These are phyloP conservation scores for Neobulgaria alba DNA, from an alignment of 2,329 filamentous ascomycete genomes.

Conservation along the genomic window DNA sequence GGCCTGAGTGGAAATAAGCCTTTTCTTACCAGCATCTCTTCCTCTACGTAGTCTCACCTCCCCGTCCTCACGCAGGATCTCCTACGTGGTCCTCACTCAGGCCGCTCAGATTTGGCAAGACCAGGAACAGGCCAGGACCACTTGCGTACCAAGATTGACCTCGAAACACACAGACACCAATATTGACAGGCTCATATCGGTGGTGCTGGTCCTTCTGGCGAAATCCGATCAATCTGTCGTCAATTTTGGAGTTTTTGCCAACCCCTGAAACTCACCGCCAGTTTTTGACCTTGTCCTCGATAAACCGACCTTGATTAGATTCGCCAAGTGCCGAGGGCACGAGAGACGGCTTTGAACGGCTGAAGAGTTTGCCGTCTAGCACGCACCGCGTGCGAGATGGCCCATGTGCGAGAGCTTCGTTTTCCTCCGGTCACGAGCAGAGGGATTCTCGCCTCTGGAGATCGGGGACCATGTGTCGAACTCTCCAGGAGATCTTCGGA, in stretches of 20 bases:
- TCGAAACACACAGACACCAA: slow-evolving; percentile 16
- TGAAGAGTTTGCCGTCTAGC: slow-evolving; percentile 8
- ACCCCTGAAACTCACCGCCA: not conserved
- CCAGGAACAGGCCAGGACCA: not conserved
- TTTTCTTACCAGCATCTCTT: too few species aligned
- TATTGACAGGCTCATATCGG: not conserved
- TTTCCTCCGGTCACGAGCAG: not conserved
- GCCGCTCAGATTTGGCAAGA: too few species aligned
- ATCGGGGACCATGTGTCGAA: slow-evolving; percentile 1
- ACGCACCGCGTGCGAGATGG: not conserved
- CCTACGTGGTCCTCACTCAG: too few species aligned
- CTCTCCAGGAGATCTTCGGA: slow-evolving; percentile 4
- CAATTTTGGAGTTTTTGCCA: slow-evolving; percentile 3
- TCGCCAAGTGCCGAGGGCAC: slow-evolving; percentile 24
- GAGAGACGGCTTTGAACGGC: slow-evolving; percentile 14
- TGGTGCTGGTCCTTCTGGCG: not conserved
- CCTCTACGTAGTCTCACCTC: too few species aligned
- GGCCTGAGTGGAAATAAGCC: too few species aligned
- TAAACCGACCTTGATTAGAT: slow-evolving; percentile 8
- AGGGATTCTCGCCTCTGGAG: not conserved
- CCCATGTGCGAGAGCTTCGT: slow-evolving; percentile 3
- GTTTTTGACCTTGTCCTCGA: too few species aligned
- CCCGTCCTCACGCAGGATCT: too few species aligned
- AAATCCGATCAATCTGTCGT: slow-evolving; percentile 3
- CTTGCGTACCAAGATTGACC: slow-evolving; percentile 5